Percentiles rank a stretch among this genome's conserved stretches.
These are phyloP conservation scores for Theobroma grandiflorum DNA, from an alignment of 441 rosid species.

Conservation along the genomic window DNA sequence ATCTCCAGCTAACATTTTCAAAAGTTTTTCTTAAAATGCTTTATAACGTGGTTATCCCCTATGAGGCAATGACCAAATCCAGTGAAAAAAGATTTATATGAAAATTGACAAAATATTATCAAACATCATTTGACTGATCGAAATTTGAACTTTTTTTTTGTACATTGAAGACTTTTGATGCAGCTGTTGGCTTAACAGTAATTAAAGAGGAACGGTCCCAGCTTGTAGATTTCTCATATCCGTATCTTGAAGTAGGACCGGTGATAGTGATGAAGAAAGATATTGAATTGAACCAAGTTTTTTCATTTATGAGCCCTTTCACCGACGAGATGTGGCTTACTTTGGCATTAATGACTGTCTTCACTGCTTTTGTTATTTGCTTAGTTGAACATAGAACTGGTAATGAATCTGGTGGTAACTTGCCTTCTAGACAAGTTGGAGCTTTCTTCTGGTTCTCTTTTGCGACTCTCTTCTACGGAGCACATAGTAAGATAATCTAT, in stretches of 20 bases:
- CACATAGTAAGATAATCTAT: constrained; percentile 28
- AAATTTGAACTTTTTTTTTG: background rate
- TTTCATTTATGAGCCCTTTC: constrained; percentile 40
- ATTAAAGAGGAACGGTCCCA: background rate
- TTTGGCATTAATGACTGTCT: constrained; percentile 23
- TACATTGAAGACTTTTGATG: constrained; percentile 8
- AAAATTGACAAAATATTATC: background rate
- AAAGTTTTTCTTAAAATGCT: too few relatives aligned
- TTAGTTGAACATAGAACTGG: constrained; percentile 36
- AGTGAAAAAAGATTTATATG: too few relatives aligned
- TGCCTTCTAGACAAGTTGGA: constrained; percentile 30
- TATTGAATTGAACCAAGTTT: background rate
- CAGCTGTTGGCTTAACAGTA: constrained; percentile 10
- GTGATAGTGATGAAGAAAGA: background rate
- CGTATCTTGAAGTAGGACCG: background rate
- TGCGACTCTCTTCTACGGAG: constrained; percentile 35
- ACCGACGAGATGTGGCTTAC: constrained; percentile 42
- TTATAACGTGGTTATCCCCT: too few relatives aligned
- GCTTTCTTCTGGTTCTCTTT: constrained; percentile 36
- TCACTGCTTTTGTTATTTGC: constrained; percentile 45
- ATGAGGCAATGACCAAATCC: too few relatives aligned
- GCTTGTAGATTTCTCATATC: background rate
- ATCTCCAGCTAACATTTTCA: too few relatives aligned
- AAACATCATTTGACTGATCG: background rate
- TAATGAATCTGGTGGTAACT: constrained; percentile 24